These are phyloP conservation scores for Voacanga thouarsii DNA, from an alignment of 257 asterid genomes.

Conservation along the genomic window DNA sequence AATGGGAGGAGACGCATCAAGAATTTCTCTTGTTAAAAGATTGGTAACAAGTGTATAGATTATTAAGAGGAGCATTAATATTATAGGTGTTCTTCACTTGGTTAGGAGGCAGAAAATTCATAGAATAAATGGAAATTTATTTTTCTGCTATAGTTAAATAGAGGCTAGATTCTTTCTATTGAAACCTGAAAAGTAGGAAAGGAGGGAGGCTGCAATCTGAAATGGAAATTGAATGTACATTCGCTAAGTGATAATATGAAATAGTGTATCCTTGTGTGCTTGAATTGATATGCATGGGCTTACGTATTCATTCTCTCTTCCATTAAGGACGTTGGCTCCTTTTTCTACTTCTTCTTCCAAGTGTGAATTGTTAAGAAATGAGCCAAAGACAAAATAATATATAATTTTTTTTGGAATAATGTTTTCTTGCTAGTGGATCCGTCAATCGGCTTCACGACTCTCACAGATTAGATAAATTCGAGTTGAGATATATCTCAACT, in stretches of 20 bases:
- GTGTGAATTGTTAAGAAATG: too few species aligned
- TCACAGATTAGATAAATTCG: too few species aligned
- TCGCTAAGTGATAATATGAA: neutral
- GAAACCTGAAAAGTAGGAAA: neutral
- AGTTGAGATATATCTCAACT: too few species aligned
- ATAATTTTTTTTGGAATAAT: too few species aligned
- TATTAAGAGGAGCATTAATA: neutral
- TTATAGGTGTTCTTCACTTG: neutral
- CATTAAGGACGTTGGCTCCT: too few species aligned
- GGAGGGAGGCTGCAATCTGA: neutral
- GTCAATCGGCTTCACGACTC: too few species aligned
- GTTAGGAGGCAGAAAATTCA: neutral
- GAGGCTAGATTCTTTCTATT: neutral
- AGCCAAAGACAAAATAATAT: too few species aligned
- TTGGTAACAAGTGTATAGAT: slow-evolving; percentile 40
- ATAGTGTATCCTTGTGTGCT: neutral
- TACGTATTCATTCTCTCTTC: too few species aligned
- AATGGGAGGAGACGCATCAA: slow-evolving; percentile 87
- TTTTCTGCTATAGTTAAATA: neutral
- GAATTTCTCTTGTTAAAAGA: slow-evolving; percentile 69
- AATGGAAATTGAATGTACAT: neutral
- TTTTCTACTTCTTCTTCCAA: too few species aligned
- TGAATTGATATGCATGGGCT: too few species aligned
- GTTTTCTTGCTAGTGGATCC: too few species aligned
- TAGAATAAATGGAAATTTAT: neutral